Conservation (phyloP, 106 monocot genomes). For the Cymbidium sinense region DNA sequence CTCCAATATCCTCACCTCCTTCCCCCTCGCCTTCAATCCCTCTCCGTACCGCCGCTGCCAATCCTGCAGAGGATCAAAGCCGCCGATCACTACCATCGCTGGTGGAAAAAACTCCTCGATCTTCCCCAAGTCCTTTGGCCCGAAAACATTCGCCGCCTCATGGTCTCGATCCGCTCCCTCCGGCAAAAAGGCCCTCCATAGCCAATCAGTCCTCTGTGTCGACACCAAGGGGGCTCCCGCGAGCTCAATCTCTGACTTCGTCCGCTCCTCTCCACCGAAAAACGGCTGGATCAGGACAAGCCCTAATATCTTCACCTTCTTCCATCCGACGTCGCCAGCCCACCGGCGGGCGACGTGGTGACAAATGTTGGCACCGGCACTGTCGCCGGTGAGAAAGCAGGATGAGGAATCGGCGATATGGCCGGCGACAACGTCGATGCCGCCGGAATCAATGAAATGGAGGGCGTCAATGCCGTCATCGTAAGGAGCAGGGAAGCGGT, state of each 20-base stretch:
- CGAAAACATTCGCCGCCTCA: constrained; percentile 21
- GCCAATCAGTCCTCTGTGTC: constrained; percentile 15
- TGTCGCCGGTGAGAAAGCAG: constrained; percentile 45
- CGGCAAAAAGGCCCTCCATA: constrained; percentile 38
- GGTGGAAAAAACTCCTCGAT: constrained; percentile 16
- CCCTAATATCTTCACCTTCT: constrained; percentile 11
- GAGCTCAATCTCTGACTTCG: constrained; percentile 30
- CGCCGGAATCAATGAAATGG: constrained; percentile 17
- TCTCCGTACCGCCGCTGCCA: constrained; percentile 40
- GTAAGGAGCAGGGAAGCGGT: constrained; percentile 28
- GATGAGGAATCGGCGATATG: constrained; percentile 27
- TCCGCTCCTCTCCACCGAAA: constrained; percentile 41
- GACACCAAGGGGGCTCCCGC: constrained; percentile 16
- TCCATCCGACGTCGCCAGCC: not conserved
- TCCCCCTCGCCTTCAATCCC: constrained; percentile 22
- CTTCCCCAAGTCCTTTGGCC: constrained; percentile 2
- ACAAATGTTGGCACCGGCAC: constrained; percentile 48
- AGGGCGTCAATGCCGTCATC: constrained; percentile 16
- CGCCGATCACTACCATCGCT: constrained; percentile 38
- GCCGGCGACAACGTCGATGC: constrained; percentile 24
- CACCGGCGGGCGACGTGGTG: constrained; percentile 39
- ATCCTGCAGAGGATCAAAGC: constrained; percentile 44
- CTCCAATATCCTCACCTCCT: constrained; percentile 26
- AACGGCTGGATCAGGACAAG: constrained; percentile 33
- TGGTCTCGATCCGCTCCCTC: constrained; percentile 32